phyloP scores from a whole-genome alignment of 495 filamentous ascomycete genomes.

The Tuber indicum region DNA sequence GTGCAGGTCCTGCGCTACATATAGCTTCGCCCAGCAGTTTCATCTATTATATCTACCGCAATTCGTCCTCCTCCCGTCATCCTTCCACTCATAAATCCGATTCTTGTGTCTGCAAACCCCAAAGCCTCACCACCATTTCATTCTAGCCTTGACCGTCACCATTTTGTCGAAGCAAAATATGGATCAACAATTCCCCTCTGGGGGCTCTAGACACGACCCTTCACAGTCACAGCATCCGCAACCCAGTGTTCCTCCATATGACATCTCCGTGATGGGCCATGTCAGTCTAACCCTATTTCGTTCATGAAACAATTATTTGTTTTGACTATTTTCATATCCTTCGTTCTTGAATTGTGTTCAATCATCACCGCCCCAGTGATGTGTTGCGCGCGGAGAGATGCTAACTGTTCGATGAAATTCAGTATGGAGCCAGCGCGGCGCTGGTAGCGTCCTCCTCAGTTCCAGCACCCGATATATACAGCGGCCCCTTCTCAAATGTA shows the following conservation, averaged over 20 bases:
- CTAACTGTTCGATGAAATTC: constrained; percentile 27
- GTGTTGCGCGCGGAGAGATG: constrained; percentile 33
- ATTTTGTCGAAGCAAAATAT: constrained; percentile 38
- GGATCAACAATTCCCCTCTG: constrained; percentile 39
- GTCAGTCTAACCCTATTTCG: constrained; percentile 34
- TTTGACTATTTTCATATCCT: constrained; percentile 34
- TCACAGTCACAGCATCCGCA: constrained; percentile 41
- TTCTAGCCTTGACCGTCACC: constrained; percentile 23
- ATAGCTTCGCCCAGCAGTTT: constrained; percentile 22
- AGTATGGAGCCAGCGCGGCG: constrained; percentile 47
- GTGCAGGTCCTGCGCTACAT: constrained; percentile 4
- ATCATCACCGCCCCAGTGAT: constrained; percentile 25
- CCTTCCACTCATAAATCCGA: constrained; percentile 4
- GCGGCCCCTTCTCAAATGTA: constrained; percentile 93
- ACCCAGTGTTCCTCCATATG: constrained; percentile 39
- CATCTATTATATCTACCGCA: constrained; percentile 36
- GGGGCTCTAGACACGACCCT: constrained; percentile 41
- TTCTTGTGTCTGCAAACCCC: constrained; percentile 1
- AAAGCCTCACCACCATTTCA: constrained; percentile 19
- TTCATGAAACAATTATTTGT: constrained; percentile 38
- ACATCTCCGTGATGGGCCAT: constrained; percentile 43
- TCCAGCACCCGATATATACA: constrained; percentile 66
- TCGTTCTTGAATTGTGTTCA: constrained; percentile 26
- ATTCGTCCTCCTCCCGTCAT: constrained; percentile 24
- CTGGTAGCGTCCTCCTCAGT: constrained; percentile 49